Evolutionary conservation across 192 early-diverging fungal species (phyloP).

Genomic region (Coemansia sp.): DNA sequence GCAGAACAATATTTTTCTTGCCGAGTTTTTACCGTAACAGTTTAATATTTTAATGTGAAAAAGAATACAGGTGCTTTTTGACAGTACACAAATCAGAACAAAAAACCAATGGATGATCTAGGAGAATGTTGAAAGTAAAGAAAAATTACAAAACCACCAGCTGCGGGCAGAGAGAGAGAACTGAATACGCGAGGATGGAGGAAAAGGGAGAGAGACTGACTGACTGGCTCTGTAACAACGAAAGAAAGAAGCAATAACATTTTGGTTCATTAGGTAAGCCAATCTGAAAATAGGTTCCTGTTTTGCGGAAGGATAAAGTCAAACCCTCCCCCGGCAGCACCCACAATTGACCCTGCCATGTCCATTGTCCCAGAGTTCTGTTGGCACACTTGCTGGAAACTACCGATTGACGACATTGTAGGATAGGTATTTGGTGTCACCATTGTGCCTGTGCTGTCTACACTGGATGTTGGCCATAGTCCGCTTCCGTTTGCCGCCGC

Average conservation of each 20-base stretch:
- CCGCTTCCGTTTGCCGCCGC: background rate
- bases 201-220: background rate
- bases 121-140: slow-evolving; percentile 12
- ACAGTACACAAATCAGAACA: slow-evolving; percentile 10
- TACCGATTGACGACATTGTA: background rate
- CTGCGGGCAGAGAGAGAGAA: background rate
- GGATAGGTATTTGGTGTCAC: background rate
- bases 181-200: background rate
- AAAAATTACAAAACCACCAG: slow-evolving; percentile 5
- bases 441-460: slow-evolving; percentile 1
- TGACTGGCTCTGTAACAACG: background rate
- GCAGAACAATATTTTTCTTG: background rate
- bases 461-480: background rate
- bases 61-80: slow-evolving; percentile 8
- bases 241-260: background rate
- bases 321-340: background rate
- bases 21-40: slow-evolving; percentile 19
- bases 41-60: background rate
- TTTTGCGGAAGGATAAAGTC: slow-evolving; percentile 24
- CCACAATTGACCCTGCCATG: background rate
- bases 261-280: slow-evolving; percentile 16
- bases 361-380: background rate
- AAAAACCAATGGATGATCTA: slow-evolving; percentile 11
- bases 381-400: slow-evolving; percentile 8
- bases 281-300: slow-evolving; percentile 27